phyloP scores from a whole-genome alignment of 2,329 filamentous ascomycete species.

The Exophiala mesophila region DNA sequence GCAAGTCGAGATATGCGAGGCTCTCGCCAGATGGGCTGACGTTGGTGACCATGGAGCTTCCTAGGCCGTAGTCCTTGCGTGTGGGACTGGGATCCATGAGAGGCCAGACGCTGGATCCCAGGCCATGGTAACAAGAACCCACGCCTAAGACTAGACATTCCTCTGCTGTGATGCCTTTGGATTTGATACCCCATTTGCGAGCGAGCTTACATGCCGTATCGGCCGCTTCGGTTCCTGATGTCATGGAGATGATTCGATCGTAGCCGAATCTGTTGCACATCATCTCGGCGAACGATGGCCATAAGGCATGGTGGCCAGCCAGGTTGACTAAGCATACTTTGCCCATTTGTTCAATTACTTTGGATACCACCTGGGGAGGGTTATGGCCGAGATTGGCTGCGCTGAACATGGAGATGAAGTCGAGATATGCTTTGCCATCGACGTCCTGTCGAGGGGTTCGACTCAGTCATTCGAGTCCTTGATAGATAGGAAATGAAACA shows the following conservation, averaged over 20 bases:
- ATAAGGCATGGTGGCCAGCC: constrained; percentile 96
- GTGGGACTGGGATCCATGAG: constrained; percentile 61
- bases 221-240: constrained; percentile 91
- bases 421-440: constrained; percentile 88
- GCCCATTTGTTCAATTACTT: constrained; percentile 79
- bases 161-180: constrained; percentile 78
- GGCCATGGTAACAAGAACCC: constrained; percentile 88
- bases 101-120: constrained; percentile 1
- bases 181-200: constrained; percentile 95
- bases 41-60: constrained; percentile 18
- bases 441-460: too few relatives aligned
- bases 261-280: constrained; percentile 82
- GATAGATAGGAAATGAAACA: too few relatives aligned
- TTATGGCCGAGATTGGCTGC: constrained; percentile 97
- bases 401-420: constrained; percentile 95
- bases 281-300: constrained; percentile 89
- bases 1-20: constrained; percentile 80
- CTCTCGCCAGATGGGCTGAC: constrained; percentile 72
- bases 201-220: constrained; percentile 95
- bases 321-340: constrained; percentile 85
- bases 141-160: constrained; percentile 80
- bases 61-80: constrained; percentile 1
- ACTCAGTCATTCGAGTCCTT: too few relatives aligned
- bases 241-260: constrained; percentile 97
- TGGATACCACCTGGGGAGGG: constrained; percentile 89